Percentiles rank a stretch among this genome's conserved stretches.
Evolutionary conservation across 2,329 filamentous ascomycete genomes (phyloP).

Genomic region (Exophiala viscosa): DNA sequence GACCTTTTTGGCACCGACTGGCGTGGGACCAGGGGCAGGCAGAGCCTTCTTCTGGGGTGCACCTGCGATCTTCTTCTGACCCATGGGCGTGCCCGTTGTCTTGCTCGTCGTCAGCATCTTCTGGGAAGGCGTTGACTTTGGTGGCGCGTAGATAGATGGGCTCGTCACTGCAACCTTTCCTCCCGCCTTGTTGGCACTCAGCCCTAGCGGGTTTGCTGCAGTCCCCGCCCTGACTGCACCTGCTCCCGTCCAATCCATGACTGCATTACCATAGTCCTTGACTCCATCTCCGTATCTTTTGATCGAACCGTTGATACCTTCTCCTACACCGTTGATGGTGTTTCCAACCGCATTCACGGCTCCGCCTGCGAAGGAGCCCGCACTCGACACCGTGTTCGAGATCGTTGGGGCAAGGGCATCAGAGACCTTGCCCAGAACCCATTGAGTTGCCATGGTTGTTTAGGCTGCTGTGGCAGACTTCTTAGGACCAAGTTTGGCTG

Average conservation of each 20-base stretch:
- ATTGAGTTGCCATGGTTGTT: slow-evolving; percentile 28
- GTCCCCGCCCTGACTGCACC: slow-evolving; percentile 24
- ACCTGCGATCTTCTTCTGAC: slow-evolving; percentile 24
- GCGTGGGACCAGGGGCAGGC: slow-evolving; percentile 4
- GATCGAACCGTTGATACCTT: slow-evolving; percentile 26
- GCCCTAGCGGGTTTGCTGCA: slow-evolving; percentile 30
- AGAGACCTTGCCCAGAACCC: slow-evolving; percentile 27
- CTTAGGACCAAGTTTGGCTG: slow-evolving; percentile 26
- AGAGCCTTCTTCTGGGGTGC: slow-evolving; percentile 13
- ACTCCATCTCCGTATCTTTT: slow-evolving; percentile 26
- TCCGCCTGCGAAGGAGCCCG: slow-evolving; percentile 26
- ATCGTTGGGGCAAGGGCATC: slow-evolving; percentile 27
- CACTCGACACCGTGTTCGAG: slow-evolving; percentile 22
- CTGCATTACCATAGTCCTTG: slow-evolving; percentile 31
- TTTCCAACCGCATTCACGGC: slow-evolving; percentile 27
- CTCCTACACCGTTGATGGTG: slow-evolving; percentile 29
- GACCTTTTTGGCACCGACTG: slow-evolving; percentile 3
- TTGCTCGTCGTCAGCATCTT: slow-evolving; percentile 24
- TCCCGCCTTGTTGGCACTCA: slow-evolving; percentile 21
- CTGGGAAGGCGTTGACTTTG: slow-evolving; percentile 29
- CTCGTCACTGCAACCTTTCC: slow-evolving; percentile 25
- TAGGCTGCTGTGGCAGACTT: slow-evolving; percentile 15
- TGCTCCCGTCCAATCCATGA: slow-evolving; percentile 31
- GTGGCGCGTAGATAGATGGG: slow-evolving; percentile 22
- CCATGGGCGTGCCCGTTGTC: slow-evolving; percentile 2